phyloP scores from a whole-genome alignment of 2,329 filamentous ascomycete species.

The Corinectria fuckeliana region DNA sequence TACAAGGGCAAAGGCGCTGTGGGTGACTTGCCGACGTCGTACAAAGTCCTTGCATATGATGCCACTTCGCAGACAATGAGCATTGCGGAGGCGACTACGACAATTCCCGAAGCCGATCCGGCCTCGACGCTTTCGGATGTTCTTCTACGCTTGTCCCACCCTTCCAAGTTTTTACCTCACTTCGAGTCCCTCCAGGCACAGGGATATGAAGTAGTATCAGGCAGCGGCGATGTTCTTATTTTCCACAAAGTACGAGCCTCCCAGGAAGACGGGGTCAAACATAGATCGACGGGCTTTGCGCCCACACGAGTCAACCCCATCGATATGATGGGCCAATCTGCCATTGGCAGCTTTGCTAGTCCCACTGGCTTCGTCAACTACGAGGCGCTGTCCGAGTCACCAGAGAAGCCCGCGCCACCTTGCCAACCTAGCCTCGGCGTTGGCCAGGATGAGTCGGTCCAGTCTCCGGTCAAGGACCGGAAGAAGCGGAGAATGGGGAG shows the following conservation, averaged over 20 bases:
- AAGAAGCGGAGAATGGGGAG: slow-evolving; percentile 52
- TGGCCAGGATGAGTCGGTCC: slow-evolving; percentile 54
- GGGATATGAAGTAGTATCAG: slow-evolving; percentile 72
- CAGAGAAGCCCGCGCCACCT: slow-evolving; percentile 43
- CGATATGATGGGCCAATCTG: slow-evolving; percentile 56
- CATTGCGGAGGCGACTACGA: slow-evolving; percentile 66
- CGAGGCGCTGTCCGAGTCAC: slow-evolving; percentile 47
- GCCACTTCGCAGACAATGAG: slow-evolving; percentile 62
- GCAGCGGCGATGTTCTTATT: slow-evolving; percentile 67
- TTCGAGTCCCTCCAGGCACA: slow-evolving; percentile 64
- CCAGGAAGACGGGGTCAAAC: slow-evolving; percentile 1
- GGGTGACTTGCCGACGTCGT: slow-evolving; percentile 40
- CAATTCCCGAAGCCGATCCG: slow-evolving; percentile 54
- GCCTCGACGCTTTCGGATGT: slow-evolving; percentile 65
- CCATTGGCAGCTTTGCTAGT: slow-evolving; percentile 65
- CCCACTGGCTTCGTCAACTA: slow-evolving; percentile 72
- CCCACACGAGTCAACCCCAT: slow-evolving; percentile 60
- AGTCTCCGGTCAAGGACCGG: slow-evolving; percentile 39
- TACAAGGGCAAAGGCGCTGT: slow-evolving; percentile 21
- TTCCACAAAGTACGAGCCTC: slow-evolving; percentile 63
- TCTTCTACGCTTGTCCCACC: slow-evolving; percentile 65
- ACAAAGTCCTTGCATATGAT: slow-evolving; percentile 73
- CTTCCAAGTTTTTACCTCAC: slow-evolving; percentile 69
- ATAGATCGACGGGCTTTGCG: background rate
- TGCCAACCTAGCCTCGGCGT: slow-evolving; percentile 51